Evolutionary conservation across 768 basidiomycete species (phyloP).

Genomic region (Hypholoma sublateritium): DNA sequence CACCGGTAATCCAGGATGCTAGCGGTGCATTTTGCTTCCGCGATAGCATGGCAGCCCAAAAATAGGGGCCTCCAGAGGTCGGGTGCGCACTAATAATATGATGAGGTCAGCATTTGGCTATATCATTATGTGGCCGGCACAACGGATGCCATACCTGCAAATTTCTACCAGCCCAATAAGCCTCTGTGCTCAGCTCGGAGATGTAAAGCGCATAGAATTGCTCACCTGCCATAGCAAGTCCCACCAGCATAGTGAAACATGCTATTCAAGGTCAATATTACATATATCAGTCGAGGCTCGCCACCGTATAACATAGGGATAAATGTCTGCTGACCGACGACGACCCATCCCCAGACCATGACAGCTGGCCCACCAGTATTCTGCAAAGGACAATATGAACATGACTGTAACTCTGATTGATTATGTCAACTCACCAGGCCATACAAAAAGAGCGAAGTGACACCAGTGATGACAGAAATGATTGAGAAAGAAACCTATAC

Average conservation of each 20-base stretch:
- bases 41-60: constrained; percentile 80
- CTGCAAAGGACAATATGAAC: constrained; percentile 27
- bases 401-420: not conserved
- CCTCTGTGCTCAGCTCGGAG: not conserved
- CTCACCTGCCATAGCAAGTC: constrained; percentile 73
- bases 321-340: constrained; percentile 42
- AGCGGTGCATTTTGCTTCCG: constrained; percentile 55
- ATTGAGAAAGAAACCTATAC: constrained; percentile 65
- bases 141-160: constrained; percentile 36
- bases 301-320: too few relatives aligned
- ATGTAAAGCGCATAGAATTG: not conserved
- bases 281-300: too few relatives aligned
- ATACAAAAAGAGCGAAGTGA: constrained; percentile 67
- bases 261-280: constrained; percentile 35
- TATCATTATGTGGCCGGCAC: too few relatives aligned
- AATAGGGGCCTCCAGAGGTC: constrained; percentile 74
- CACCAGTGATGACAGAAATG: constrained; percentile 73
- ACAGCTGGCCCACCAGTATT: constrained; percentile 75
- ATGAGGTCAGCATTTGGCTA: too few relatives aligned
- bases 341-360: constrained; percentile 76
- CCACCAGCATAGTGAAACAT: constrained; percentile 69
- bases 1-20: constrained; percentile 72
- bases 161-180: constrained; percentile 32
- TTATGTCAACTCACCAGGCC: constrained; percentile 50
- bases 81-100: constrained; percentile 53